Evolutionary conservation across 2,329 filamentous ascomycete genomes (phyloP), one percentile per base, ranked within the genome.

Genomic region (Pseudogymnoascus sp.): DNA sequence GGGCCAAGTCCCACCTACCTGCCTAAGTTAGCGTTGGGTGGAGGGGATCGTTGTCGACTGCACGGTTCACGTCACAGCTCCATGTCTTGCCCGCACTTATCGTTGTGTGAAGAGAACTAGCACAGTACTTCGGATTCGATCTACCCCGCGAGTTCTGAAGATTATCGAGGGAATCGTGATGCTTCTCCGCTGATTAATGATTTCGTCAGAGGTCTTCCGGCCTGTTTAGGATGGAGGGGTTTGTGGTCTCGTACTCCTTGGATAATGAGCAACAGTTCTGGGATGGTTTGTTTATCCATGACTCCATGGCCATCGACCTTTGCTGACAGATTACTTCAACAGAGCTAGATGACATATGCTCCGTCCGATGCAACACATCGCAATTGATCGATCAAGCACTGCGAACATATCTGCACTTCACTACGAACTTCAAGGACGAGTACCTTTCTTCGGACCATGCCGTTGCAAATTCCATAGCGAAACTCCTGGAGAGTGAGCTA

Each of bases 261-360:
- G 88, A 92, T 76, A 87, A 85, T 75, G 90, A 91, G 77, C 84
- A 91, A 74, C 87, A 92, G 76, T 92, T 96, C 78, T 97, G 92
- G 93, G 82, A 87, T 76, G 89, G 92, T 96, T 74, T 74, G 82
- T 68, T 67, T 61, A 18, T 64, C 36, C 40, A 45, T 59, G 40
- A 27, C 62, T 31, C 5, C 12, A n/a, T 42, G 64, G 36, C 25
- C 21, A 36, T 35, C n/a, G 48, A 13, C 9, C 35, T 58, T 40
- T 42, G 27, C 33, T 66, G 55, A 39, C 52, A 60, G 61, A 31
- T 63, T 60, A 15, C 48, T 33, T 35, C n/a, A 31, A 58, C 68
- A 89, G 87, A 87, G 74, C 81, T 89, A 70, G 82, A 88, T 70
- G 80, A 83, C 64, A 87, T 88, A 69, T 78, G 88, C 66, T 81